Conservation (phyloP, 805 yeast species). For the Yarrowia osloensis region DNA sequence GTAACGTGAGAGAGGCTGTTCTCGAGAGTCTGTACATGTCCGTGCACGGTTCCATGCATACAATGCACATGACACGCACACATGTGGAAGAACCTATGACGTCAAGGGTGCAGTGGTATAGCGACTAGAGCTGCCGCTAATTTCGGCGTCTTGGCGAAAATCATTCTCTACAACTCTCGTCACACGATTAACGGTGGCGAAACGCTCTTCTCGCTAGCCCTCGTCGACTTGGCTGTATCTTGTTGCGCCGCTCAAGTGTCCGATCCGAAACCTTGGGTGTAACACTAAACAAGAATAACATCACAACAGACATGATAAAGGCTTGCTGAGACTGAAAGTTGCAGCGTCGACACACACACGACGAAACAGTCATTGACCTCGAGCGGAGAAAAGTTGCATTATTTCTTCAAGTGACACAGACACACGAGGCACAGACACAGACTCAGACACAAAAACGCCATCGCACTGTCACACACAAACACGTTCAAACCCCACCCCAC, state of each 20-base stretch:
- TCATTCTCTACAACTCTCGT: not conserved
- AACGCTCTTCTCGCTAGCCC: not conserved
- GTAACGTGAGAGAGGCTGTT: not conserved
- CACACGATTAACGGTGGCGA: not conserved
- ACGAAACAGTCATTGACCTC: too few species aligned
- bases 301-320: not conserved
- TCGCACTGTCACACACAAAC: too few species aligned
- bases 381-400: too few species aligned
- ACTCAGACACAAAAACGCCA: too few species aligned
- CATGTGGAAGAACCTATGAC: not conserved
- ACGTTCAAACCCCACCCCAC: too few species aligned
- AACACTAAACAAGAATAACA: not conserved
- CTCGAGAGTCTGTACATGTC: not conserved
- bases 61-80: not conserved
- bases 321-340: not conserved
- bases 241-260: not conserved
- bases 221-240: not conserved
- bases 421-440: too few species aligned
- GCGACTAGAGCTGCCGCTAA: not conserved
- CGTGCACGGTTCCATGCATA: not conserved
- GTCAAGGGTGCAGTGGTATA: not conserved
- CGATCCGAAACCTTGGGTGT: not conserved
- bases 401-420: too few species aligned
- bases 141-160: too few species aligned
- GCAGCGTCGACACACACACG: not conserved